Base-by-base conservation (phyloP, 2,329 filamentous ascomycete species). In the Tolypocladium endophyticum region DNA sequence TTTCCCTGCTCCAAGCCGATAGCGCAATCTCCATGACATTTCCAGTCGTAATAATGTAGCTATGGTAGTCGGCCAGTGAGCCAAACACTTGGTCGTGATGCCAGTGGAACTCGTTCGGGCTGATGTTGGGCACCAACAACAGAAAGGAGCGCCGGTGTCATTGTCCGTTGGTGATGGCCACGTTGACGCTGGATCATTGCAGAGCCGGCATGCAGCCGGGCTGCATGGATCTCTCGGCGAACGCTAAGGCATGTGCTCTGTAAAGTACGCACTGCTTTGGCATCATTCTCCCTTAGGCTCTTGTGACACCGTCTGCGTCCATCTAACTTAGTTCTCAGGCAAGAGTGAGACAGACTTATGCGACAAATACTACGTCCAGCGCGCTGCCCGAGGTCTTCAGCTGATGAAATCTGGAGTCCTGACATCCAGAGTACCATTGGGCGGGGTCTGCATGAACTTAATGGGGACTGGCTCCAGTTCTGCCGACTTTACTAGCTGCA, bases 361-460 rank as follows among this genome's bases (percentile, higher is more conserved):
- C 20, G 30, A 20, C 50, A 35, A 35, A 36, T 11, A 33, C 30
- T 36, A 0, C 30, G n/a, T n/a, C 50, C 50, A 35, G 28, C 9
- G 12, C 4, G 3, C 5, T 23, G 30, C 50, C 23, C 20, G 4
- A n/a, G 20, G 30, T 20, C 20, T 36, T 35, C 5, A 16, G 50
- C 28, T 33, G 14, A 16, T 30, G 47, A 18, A 20, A 28, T 33
- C 47, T 52, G 28, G 45, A 50, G 38, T 43, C 39, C 39, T 20
- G 4, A 43, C 47, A n/a, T 20, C 30, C 28, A 52, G 47, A 30
- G 28, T 52, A 33, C 18, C 47, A 38, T 58, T 25, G 35, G 35
- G 52, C 43, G 47, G 55, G 28, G 45, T 23, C 56, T 53, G 61
- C 63, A 64, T 65, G 63, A 64, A 61, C 63, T 58, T n/a, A 47